Conservation (phyloP, 73 alveolate species). For the Effrenium voratum region DNA sequence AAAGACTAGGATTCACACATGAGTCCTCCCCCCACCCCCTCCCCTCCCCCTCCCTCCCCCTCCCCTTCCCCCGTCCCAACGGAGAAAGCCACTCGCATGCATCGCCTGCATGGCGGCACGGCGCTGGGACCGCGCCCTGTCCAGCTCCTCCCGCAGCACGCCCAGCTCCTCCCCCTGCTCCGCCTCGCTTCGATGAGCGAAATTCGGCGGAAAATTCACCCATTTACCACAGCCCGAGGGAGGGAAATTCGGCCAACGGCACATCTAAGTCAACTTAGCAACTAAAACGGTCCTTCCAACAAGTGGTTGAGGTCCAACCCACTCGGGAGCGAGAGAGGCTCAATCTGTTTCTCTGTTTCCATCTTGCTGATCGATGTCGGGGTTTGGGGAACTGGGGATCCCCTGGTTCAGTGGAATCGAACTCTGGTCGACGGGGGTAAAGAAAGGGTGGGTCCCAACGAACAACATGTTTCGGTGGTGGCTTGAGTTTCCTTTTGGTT, state of each 20-base stretch:
- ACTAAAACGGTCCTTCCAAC: not conserved
- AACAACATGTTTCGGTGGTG: too few species aligned
- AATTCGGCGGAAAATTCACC: too few species aligned
- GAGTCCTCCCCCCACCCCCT: too few species aligned
- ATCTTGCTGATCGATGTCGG: too few species aligned
- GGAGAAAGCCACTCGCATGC: not conserved
- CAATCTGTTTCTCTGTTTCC: not conserved
- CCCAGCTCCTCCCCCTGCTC: constrained; percentile 1
- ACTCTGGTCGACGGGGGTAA: too few species aligned
- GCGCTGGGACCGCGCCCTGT: constrained; percentile 5
- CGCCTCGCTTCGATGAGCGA: constrained; percentile 4
- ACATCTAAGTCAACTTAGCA: not conserved
- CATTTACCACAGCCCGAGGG: too few species aligned
- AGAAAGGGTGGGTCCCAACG: too few species aligned
- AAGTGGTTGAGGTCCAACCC: not conserved
- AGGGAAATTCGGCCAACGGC: too few species aligned
- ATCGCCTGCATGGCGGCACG: constrained; percentile 67
- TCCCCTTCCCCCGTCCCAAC: too few species aligned
- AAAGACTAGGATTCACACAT: too few species aligned
- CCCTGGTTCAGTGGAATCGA: not conserved
- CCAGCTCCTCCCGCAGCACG: constrained; percentile 30
- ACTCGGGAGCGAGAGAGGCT: not conserved
- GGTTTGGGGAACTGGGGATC: not conserved
- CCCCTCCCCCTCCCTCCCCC: too few species aligned
- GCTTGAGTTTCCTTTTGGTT: too few species aligned